Evolutionary conservation across 2,329 filamentous ascomycete species (phyloP).

Genomic region (Diplodia mutila): DNA sequence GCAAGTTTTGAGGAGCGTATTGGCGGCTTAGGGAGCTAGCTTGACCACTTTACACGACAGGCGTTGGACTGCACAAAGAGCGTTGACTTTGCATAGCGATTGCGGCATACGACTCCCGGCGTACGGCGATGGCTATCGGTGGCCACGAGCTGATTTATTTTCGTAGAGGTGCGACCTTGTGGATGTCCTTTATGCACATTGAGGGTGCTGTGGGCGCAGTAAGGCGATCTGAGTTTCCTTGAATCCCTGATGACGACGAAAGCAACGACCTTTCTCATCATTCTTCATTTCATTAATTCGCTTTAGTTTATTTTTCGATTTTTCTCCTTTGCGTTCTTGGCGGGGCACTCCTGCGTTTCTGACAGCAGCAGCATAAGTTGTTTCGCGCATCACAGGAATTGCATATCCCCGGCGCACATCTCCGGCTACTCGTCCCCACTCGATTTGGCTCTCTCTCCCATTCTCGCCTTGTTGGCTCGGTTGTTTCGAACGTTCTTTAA

Average conservation of each 20-base stretch:
- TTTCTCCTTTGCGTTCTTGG: background rate
- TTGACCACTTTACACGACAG: slow-evolving; percentile 16
- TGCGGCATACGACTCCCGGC: slow-evolving; percentile 15
- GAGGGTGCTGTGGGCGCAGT: background rate
- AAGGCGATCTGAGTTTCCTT: slow-evolving; percentile 6
- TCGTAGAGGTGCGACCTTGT: slow-evolving; percentile 17
- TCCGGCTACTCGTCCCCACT: background rate
- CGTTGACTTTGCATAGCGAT: slow-evolving; percentile 26
- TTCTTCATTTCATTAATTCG: slow-evolving; percentile 7
- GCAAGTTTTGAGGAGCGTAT: slow-evolving; percentile 47
- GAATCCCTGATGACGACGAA: slow-evolving; percentile 23
- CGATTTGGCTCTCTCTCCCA: background rate
- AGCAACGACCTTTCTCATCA: slow-evolving; percentile 17
- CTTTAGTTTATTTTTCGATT: background rate
- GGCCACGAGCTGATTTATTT: slow-evolving; percentile 5
- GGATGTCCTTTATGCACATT: slow-evolving; percentile 4
- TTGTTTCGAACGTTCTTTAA: background rate
- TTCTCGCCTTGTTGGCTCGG: background rate
- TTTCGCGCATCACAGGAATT: slow-evolving; percentile 10
- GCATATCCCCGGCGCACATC: slow-evolving; percentile 16
- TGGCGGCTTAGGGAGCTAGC: slow-evolving; percentile 30
- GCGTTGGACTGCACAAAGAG: slow-evolving; percentile 25
- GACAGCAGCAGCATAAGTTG: slow-evolving; percentile 17
- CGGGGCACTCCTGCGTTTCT: slow-evolving; percentile 9
- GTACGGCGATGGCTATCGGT: slow-evolving; percentile 16